phyloP scores from a whole-genome alignment of 2,329 filamentous ascomycete genomes.

The Hypoxylon sp. region DNA sequence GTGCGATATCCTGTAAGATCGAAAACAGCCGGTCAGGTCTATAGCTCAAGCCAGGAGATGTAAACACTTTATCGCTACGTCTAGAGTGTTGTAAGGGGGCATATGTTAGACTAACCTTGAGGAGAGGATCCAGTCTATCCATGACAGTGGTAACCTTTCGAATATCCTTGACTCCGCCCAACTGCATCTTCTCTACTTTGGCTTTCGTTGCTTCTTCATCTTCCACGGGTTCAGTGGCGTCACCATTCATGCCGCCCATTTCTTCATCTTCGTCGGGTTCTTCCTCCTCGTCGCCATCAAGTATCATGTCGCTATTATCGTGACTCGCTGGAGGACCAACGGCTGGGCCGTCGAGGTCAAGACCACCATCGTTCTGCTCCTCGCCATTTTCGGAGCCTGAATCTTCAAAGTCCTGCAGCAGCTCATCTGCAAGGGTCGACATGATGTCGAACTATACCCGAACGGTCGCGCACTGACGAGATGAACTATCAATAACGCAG shows the following conservation, averaged over 20 bases:
- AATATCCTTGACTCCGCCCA: slow-evolving; percentile 81
- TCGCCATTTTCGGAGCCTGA: slow-evolving; percentile 82
- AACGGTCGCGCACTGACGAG: slow-evolving; percentile 2
- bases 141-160: slow-evolving; percentile 84
- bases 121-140: slow-evolving; percentile 83
- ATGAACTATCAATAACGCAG: not conserved
- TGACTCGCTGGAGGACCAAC: slow-evolving; percentile 55
- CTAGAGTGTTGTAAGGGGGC: slow-evolving; percentile 45
- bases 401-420: slow-evolving; percentile 92
- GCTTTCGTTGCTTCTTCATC: slow-evolving; percentile 80
- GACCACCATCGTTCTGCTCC: slow-evolving; percentile 65
- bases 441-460: slow-evolving; percentile 63
- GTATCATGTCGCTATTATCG: slow-evolving; percentile 65
- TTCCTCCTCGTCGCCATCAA: slow-evolving; percentile 72
- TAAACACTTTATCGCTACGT: slow-evolving; percentile 68
- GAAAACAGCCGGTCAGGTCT: slow-evolving; percentile 76
- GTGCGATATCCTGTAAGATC: slow-evolving; percentile 80
- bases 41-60: slow-evolving; percentile 69
- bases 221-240: slow-evolving; percentile 66
- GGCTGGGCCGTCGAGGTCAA: slow-evolving; percentile 61
- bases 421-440: slow-evolving; percentile 93
- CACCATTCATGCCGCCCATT: slow-evolving; percentile 64
- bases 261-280: slow-evolving; percentile 73
- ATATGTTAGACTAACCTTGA: slow-evolving; percentile 76
- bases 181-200: slow-evolving; percentile 86